Evolutionary conservation across 164 flowering plant species (phyloP), one percentile per base, ranked within the genome.

Genomic region (Vitis cinerea): DNA sequence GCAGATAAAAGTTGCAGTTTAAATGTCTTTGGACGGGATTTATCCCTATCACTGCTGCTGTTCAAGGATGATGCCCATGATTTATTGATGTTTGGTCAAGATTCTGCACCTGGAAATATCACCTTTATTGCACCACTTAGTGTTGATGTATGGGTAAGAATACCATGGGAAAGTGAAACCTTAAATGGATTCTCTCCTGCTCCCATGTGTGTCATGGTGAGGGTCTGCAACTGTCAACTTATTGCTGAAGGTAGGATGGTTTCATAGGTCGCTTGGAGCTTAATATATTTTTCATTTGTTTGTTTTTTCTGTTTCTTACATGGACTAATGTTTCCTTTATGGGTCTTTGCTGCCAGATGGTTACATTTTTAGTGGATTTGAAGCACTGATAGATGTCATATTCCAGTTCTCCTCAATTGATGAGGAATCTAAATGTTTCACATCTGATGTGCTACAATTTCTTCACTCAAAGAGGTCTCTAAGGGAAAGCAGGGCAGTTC

Each of bases 81-180:
- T 75, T 50, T 61, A 17, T 59, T 72, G 64, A 52, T 61, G 13
- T 58, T 63, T 59, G 74, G 66, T 71, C 59, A 75, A 70, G 69
- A 72, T 61, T 58, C 48, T 9, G 65, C 23, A 6, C 30, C 12
- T 29, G 13, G 16, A 74, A 73, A 51, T 61, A 37, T 78, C 11
- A 44, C 79, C 30, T 74, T 95, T 60, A 65, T 91, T 78, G 70
- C 78, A 60, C 71, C 84, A 54, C 65, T 89, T 11, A 74, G 77
- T 76, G 86, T 82, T 64, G 99, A 95, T 83, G 67, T 93, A 13
- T 93, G 97, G 97, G 63, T 95, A 44, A 88, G 89, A 81, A 77
- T 93, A 66, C 98, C 98, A 10, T 73, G 67, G 62, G 83, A 74
- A 55, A 71, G 52, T 73, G 72, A 69, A 59, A 16, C 67, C 52